Base-by-base conservation (phyloP, 2,329 filamentous ascomycete genomes). In the Chaetomium globosum region DNA sequence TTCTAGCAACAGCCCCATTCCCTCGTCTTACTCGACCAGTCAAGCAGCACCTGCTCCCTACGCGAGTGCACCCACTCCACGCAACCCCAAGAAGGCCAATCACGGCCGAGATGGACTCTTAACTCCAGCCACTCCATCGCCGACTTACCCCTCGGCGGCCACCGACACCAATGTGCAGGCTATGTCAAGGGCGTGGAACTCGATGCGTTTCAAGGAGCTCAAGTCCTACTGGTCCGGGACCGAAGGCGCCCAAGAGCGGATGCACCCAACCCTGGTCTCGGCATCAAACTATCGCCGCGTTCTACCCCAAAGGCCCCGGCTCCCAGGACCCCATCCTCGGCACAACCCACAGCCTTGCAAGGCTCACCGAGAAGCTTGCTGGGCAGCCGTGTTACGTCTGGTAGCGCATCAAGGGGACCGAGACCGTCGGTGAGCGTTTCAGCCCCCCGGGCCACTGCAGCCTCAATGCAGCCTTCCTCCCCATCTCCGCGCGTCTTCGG, bases 401-500 rank as follows among this genome's bases (percentile, higher is more conserved):
- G 19, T 4, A 56, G 26, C 30, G 48, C 23, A 12, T 57, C 36
- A 51, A 16, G 46, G 3, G 39, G 30, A 13, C 3, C 30, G 9
- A 10, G 26, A 21, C 49, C 54, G 9, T 4, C 30, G 7, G 10
- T 43, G 6, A 19, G n/a, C 12, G 36, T 43, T 13, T 30, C 56
- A 2, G 26, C 26, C 16, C 33, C 46, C 8, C 48, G 16, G 8
- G n/a, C 51, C 9, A 4, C 48, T 2, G 9, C 51, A 23, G 48
- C n/a, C 6, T 7, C 53, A 16, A 36, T 28, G 8, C 31, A 23
- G 12, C 16, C 43, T 6, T 46, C 57, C 7, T 63, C 65, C 1
- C 48, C 65, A 23, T 46, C 43, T 4, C 54, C 56, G 16, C 43
- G 59, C 36, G 59, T 39, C 6, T 49, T 69, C 12, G 55, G 33